Evolutionary conservation across 2,329 filamentous ascomycete genomes (phyloP), one percentile per base, ranked within the genome.

Genomic region (Sordariomycetes sp.): DNA sequence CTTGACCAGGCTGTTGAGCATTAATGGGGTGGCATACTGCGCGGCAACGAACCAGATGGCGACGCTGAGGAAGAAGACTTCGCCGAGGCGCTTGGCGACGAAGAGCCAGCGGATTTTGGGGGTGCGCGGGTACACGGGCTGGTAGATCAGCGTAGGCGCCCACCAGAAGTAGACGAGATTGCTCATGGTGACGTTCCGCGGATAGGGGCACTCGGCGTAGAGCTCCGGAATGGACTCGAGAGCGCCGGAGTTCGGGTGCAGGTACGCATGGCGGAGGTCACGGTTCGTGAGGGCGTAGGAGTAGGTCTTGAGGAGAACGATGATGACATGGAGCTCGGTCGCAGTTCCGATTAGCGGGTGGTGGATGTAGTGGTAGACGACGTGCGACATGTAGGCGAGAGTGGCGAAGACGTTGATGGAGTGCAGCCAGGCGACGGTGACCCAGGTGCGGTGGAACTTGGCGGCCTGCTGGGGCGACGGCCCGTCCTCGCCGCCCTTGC

Each of bases 141-240:
- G 94, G 70, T 99, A 99, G 52, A 97, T 88, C 57, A 99, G 79
- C 0, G 94, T 99, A 0, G 94, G 94, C 0, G 93, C 94, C 86
- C 92, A 93, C 93, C 94, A 97, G 71, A 99, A 99, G 74, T 97
- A 99, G 59, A 83, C 83, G 28, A 99, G 76, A 69, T 97, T 99
- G 55, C 79, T 74, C 64, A 97, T 79, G 3, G 91, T 96, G 71
- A 99, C 89, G 71, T 97, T 99, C 54, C 82, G 74, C 0, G 94
- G 94, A 69, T 99, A 99, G 0, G 93, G 89, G 66, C 91, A 96
- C 58, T 82, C 69, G 14, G 80, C 77, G 74, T 97, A 99, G 25
- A 97, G 78, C 43, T 89, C 85, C 1, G 94, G 94, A 3, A 97
- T 76, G 25, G 82, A 79, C 53, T 84, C 82, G 55, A 86, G 80